Base-by-base conservation (phyloP, 148 eudicot species). In the Rhododendron ferrugineum region DNA sequence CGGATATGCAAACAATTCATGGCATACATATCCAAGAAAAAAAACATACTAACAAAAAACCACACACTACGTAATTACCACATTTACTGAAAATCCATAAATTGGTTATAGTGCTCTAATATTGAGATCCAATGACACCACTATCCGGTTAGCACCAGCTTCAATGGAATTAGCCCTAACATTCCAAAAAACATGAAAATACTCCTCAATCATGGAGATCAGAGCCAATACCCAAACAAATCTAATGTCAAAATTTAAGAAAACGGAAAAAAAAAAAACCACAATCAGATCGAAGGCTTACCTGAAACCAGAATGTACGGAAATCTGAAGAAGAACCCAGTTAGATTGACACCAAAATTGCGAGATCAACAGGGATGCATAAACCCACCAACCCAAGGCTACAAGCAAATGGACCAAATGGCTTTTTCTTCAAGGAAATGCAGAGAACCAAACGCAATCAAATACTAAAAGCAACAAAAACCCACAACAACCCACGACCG, bases 281-380 rank as follows among this genome's bases (percentile, higher is more conserved):
- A 46, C 14, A 46, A 44, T n/a, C 52, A 78, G 56, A 44, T 44
- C 26, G 30, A 46, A 23, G 80, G 54, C 80, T 23, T 46, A 78
- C 80, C 50, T 32, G 47, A 77, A 77, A 32, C 49, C 50, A 36
- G 54, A n/a, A 78, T 78, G 80, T 1, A 23, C 18, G 56, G 54
- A 46, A 26, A 46, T 78, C n/a, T 78, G 80, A 46, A 46, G 80
- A 78, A 78, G 54, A 44, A n/a, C 56, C 80, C 52, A 77, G 80
- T 34, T 6, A 66, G 34, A 66, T 20, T 20, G 80, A 44, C 4
- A 78, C 20, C 80, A n/a, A 46, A 78, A 78, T 3, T 0, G 80
- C 47, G 56, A 78, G 80, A 78, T 78, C 80, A 78, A 46, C 18
- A 44, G 56, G 32, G 0, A 78, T 46, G 26, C 50, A 77, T 42